phyloP scores from a whole-genome alignment of 1,139 yeast species.

The Pichiaceae sp. region DNA sequence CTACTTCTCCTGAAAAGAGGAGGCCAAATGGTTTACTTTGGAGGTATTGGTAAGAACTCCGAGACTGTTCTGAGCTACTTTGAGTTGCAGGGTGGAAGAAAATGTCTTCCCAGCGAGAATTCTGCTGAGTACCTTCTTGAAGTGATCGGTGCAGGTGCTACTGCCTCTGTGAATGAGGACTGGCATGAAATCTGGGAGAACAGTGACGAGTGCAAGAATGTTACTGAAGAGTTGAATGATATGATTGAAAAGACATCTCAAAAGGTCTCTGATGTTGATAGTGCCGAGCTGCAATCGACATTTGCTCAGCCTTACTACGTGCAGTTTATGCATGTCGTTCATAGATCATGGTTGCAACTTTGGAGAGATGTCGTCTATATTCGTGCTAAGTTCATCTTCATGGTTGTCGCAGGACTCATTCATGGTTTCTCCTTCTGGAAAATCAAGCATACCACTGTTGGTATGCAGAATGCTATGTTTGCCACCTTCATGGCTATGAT shows the following conservation, averaged over 20 bases:
- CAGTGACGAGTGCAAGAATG: constrained; percentile 23
- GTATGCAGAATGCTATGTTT: constrained; percentile 48
- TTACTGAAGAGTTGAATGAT: constrained; percentile 8
- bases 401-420: constrained; percentile 33
- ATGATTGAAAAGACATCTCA: constrained; percentile 16
- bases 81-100: constrained; percentile 43
- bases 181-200: constrained; percentile 39
- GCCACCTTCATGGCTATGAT: constrained; percentile 41
- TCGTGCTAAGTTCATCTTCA: constrained; percentile 32
- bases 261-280: constrained; percentile 25
- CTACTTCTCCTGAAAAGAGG: constrained; percentile 34
- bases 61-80: constrained; percentile 37
- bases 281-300: constrained; percentile 23
- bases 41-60: constrained; percentile 47
- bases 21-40: constrained; percentile 52
- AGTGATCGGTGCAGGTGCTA: constrained; percentile 53
- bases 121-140: constrained; percentile 48
- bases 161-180: constrained; percentile 31
- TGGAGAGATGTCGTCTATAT: constrained; percentile 42
- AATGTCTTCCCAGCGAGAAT: constrained; percentile 39
- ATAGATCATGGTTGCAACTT: constrained; percentile 30
- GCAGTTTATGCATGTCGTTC: constrained; percentile 33
- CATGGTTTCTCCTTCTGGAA: constrained; percentile 49
- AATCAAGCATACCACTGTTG: constrained; percentile 35
- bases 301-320: constrained; percentile 30